These are phyloP conservation scores for Stevia rebaudiana DNA, from an alignment of 140 eudicot genomes.

Conservation along the genomic window DNA sequence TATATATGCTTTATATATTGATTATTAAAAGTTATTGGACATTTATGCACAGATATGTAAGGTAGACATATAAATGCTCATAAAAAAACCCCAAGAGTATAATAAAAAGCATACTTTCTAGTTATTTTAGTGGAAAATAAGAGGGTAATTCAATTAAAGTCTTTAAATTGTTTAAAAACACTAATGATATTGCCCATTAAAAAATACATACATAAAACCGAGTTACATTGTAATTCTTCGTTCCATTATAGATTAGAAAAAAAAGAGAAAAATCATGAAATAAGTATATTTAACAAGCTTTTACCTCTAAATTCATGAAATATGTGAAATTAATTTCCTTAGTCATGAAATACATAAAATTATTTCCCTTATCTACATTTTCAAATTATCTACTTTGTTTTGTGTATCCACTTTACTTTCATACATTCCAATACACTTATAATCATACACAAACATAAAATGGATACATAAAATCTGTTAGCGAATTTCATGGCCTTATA, in stretches of 20 bases:
- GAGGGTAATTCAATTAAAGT: neutral
- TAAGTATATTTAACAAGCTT: too few relatives aligned
- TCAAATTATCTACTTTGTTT: too few relatives aligned
- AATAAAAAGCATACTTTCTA: neutral
- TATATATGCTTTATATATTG: neutral
- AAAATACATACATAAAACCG: neutral
- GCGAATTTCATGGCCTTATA: neutral
- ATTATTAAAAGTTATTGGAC: neutral
- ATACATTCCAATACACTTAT: neutral
- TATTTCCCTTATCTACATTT: too few relatives aligned
- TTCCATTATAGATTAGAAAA: neutral
- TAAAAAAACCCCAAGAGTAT: too few relatives aligned
- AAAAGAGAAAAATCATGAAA: too few relatives aligned
- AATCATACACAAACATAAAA: neutral
- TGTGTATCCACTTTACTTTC: neutral
- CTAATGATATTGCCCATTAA: neutral
- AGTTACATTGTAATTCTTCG: neutral
- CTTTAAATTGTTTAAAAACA: neutral
- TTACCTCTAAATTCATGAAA: too few relatives aligned
- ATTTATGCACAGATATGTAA: neutral
- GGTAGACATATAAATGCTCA: too few relatives aligned
- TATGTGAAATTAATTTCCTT: neutral
- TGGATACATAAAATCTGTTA: neutral
- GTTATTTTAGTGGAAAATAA: neutral
- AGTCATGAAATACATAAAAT: neutral